Evolutionary conservation across 345 rosid genomes (phyloP), one percentile per base, ranked within the genome.

Genomic region (Capsella bursapastoris): DNA sequence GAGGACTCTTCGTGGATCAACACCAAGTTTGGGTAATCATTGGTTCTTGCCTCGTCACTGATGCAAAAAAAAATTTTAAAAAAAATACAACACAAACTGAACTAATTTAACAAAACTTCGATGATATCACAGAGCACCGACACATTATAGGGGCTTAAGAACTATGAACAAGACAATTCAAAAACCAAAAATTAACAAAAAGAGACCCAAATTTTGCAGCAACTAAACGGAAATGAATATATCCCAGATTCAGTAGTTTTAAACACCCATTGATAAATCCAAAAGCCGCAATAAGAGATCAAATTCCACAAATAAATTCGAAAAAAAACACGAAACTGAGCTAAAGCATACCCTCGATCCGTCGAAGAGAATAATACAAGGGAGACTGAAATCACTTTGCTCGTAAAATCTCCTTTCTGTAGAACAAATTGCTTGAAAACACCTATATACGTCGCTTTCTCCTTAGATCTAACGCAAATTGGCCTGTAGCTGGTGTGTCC

Each of bases 21-120:
- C 70, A 35, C 75, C 84, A 78, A 73, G 22, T 58, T 66, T 63
- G 72, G 53, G 69, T 52, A 81, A 83, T 79, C 88, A 85, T 83
- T 22, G 52, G 49, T 63, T 66, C 68, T 49, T 71, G 59, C 72
- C 73, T 74, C 65, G 50, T 77, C 67, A 49, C 18, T 65, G 65
- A 40, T 15, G 15, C 48, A 76, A 7, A 45, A 53, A 0, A 22
- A 22, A 22, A 22, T 22, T 22, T 1, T 55, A 52, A 47, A 47
- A 52, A 38, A 41, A 40, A 5, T 2, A 14, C 28, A 27, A 45
- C 2, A 14, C 3, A 60, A 52, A 66, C 37, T 27, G 7, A 74
- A 38, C 50, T 34, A 35, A 69, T 0, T 5, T 63, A 65, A 76
- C 41, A 41, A 48, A 71, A 49, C 37, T 69, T 27, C 8, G 7